These are phyloP conservation scores for Colletotrichum gloeosporioides DNA, from an alignment of 2,329 filamentous ascomycete genomes.

Conservation along the genomic window DNA sequence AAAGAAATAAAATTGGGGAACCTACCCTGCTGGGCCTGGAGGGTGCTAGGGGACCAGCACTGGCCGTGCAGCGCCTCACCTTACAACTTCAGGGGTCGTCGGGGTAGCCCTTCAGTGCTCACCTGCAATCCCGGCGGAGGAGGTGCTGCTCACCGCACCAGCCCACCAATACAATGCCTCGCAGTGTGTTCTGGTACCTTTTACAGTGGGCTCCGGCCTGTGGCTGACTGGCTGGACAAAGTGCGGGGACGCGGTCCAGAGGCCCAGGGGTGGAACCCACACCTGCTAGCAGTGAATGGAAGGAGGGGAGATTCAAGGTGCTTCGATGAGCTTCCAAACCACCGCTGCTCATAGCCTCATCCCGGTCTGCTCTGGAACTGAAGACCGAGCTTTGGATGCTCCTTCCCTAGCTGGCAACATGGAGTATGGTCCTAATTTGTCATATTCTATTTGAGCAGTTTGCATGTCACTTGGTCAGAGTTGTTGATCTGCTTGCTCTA, in stretches of 20 bases:
- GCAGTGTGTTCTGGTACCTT: neutral
- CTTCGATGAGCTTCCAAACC: constrained; percentile 20
- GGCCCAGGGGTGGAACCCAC: constrained; percentile 15
- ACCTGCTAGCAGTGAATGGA: constrained; percentile 1
- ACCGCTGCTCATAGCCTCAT: neutral
- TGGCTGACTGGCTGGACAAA: constrained; percentile 15
- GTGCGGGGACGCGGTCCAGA: constrained; percentile 3
- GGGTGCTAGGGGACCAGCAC: neutral
- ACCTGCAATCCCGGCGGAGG: neutral
- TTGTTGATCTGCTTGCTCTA: neutral
- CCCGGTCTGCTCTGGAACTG: neutral
- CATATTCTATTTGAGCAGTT: neutral
- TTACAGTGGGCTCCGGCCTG: constrained; percentile 8
- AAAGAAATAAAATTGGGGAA: neutral
- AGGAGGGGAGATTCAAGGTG: constrained; percentile 13
- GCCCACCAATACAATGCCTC: neutral
- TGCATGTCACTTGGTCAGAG: neutral
- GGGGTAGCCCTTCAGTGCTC: neutral
- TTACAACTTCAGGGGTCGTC: neutral
- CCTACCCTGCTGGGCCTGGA: neutral
- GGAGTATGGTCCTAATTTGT: neutral
- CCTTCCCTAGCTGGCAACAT: neutral
- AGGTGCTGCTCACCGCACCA: neutral
- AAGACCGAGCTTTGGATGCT: neutral
- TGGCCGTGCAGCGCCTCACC: neutral